phyloP scores from a whole-genome alignment of 2,329 filamentous ascomycete genomes.

The Colletotrichum siamense region DNA sequence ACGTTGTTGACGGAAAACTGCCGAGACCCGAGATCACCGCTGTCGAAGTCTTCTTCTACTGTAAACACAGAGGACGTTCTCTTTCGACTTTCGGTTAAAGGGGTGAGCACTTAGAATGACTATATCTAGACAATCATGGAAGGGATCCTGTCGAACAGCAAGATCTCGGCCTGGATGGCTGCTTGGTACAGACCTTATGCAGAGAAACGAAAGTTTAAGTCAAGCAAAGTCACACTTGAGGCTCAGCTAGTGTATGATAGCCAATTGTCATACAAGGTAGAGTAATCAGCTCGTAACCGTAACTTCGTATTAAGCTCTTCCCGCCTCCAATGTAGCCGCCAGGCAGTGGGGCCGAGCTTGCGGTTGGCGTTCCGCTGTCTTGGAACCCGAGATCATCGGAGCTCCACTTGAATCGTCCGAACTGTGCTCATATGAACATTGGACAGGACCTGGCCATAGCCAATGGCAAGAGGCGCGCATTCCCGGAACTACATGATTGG shows the following conservation, averaged over 20 bases:
- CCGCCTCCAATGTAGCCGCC: neutral
- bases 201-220: too few species aligned
- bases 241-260: neutral
- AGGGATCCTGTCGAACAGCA: too few species aligned
- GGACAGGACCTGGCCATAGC: neutral
- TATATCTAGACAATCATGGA: too few species aligned
- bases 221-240: too few species aligned
- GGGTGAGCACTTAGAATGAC: too few species aligned
- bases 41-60: rapidly evolving
- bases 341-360: neutral
- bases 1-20: neutral
- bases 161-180: too few species aligned
- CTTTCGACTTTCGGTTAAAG: too few species aligned
- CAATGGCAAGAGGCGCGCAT: neutral
- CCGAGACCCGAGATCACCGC: neutral
- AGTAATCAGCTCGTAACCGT: neutral
- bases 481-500: neutral
- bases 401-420: neutral
- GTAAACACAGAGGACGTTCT: too few species aligned
- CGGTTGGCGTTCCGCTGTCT: neutral
- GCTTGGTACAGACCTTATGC: too few species aligned
- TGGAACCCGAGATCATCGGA: neutral
- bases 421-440: neutral
- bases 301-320: neutral
- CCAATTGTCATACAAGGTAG: rapidly evolving